Evolutionary conservation across 2,329 filamentous ascomycete genomes (phyloP).

Genomic region (Hysterium pulicare): DNA sequence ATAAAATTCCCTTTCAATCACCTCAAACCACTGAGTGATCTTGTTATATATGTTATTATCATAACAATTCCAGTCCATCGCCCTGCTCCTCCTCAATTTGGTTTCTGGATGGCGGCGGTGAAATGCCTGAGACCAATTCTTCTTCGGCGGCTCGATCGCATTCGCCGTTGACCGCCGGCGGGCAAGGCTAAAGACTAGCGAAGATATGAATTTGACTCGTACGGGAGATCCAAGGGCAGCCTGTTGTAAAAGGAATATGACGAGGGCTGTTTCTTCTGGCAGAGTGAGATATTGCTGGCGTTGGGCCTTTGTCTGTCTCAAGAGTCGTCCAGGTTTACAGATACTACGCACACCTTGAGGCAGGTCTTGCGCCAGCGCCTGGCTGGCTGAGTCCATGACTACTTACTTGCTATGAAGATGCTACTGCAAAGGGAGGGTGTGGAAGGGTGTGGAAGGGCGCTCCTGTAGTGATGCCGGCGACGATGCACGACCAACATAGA

Average conservation of each 20-base stretch:
- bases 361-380: too few species aligned
- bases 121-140: slow-evolving; percentile 10
- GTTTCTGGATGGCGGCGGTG: slow-evolving; percentile 10
- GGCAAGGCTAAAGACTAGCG: slow-evolving; percentile 5
- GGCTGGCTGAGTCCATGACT: too few species aligned
- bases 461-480: too few species aligned
- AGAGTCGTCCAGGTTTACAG: slow-evolving; percentile 13
- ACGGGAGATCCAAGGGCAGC: slow-evolving; percentile 8
- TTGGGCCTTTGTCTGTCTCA: slow-evolving; percentile 18
- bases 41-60: slow-evolving; percentile 16
- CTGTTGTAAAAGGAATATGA: slow-evolving; percentile 11
- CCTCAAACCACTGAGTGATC: slow-evolving; percentile 21
- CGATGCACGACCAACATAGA: too few species aligned
- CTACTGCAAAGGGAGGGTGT: too few species aligned
- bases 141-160: background rate
- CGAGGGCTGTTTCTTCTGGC: slow-evolving; percentile 21
- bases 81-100: slow-evolving; percentile 7
- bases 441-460: too few species aligned
- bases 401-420: too few species aligned
- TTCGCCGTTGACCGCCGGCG: slow-evolving; percentile 2
- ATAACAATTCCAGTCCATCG: slow-evolving; percentile 13
- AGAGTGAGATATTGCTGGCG: slow-evolving; percentile 22
- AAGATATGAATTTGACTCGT: slow-evolving; percentile 11
- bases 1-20: slow-evolving; percentile 12
- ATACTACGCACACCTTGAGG: too few species aligned